Conservation (phyloP, 2,329 filamentous ascomycete genomes). For the Microcera coccophila region DNA sequence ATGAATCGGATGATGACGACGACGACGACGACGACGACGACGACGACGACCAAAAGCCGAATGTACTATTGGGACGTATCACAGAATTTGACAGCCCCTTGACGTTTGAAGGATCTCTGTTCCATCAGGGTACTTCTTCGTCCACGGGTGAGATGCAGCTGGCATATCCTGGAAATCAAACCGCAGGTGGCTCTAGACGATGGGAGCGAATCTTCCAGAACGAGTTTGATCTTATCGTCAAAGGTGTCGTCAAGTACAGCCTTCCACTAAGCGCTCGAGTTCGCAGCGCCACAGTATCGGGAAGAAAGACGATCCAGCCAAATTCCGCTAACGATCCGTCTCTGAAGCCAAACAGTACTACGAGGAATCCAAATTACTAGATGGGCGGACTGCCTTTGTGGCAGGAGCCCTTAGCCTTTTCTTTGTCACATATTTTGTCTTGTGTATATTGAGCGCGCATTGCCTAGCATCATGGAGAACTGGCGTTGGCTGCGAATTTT, state of each 20-base stretch:
- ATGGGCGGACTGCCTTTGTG: slow-evolving; percentile 6
- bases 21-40: slow-evolving; percentile 59
- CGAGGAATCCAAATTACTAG: slow-evolving; percentile 19
- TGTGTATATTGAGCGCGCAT: slow-evolving; percentile 35
- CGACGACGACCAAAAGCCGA: slow-evolving; percentile 59
- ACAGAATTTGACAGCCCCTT: slow-evolving; percentile 82
- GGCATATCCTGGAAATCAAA: slow-evolving; percentile 79
- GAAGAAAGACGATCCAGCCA: slow-evolving; percentile 57
- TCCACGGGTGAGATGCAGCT: slow-evolving; percentile 84
- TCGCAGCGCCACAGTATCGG: slow-evolving; percentile 57
- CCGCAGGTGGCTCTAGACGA: slow-evolving; percentile 75
- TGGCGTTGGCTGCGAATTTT: slow-evolving; percentile 34
- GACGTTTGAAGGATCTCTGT: slow-evolving; percentile 84
- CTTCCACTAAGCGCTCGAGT: slow-evolving; percentile 59
- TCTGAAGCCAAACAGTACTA: slow-evolving; percentile 73
- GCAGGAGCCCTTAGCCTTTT: slow-evolving; percentile 21
- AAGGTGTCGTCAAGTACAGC: slow-evolving; percentile 83
- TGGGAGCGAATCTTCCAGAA: slow-evolving; percentile 91
- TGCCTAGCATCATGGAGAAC: slow-evolving; percentile 33
- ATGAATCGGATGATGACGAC: slow-evolving; percentile 37
- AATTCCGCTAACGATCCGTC: slow-evolving; percentile 60
- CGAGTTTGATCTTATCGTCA: slow-evolving; percentile 88
- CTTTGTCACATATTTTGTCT: slow-evolving; percentile 24
- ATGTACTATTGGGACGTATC: slow-evolving; percentile 88
- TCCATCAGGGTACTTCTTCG: slow-evolving; percentile 66